A percentile compares a stretch with the other conserved stretches of the same genome.
Conservation (phyloP, 257 asterid species). For the Jaltomata sinuosa region DNA sequence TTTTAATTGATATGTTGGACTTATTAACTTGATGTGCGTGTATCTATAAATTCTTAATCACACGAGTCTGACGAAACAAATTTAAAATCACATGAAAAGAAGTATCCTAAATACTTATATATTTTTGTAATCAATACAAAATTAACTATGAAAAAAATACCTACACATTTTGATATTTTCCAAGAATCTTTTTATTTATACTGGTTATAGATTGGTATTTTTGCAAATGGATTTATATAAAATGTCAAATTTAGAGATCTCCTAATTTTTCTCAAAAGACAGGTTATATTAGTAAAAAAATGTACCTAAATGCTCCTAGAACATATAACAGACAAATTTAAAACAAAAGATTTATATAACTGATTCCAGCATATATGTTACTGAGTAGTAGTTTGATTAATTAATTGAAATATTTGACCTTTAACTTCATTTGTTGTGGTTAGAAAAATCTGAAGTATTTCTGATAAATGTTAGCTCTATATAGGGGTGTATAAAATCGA, state of each 20-base stretch:
- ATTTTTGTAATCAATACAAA: too few species aligned
- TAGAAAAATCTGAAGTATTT: background rate
- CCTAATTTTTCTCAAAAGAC: too few species aligned
- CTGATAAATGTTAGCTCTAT: background rate
- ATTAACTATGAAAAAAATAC: too few species aligned
- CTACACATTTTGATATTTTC: too few species aligned
- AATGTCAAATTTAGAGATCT: too few species aligned
- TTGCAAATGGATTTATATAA: background rate
- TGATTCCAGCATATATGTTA: too few species aligned
- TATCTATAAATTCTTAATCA: background rate
- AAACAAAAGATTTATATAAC: background rate
- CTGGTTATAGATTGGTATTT: background rate
- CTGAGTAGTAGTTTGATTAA: too few species aligned
- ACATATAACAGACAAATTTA: background rate
- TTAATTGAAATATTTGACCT: background rate
- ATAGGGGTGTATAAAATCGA: too few species aligned
- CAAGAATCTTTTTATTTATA: too few species aligned
- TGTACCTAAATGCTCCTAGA: background rate
- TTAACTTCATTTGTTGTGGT: background rate
- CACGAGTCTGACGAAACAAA: background rate
- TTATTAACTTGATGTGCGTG: background rate
- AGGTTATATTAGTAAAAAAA: too few species aligned
- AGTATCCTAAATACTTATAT: too few species aligned
- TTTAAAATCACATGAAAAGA: background rate
- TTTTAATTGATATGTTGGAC: background rate